Conservation (phyloP, 140 eudicot species). For the Anethum foeniculum region DNA sequence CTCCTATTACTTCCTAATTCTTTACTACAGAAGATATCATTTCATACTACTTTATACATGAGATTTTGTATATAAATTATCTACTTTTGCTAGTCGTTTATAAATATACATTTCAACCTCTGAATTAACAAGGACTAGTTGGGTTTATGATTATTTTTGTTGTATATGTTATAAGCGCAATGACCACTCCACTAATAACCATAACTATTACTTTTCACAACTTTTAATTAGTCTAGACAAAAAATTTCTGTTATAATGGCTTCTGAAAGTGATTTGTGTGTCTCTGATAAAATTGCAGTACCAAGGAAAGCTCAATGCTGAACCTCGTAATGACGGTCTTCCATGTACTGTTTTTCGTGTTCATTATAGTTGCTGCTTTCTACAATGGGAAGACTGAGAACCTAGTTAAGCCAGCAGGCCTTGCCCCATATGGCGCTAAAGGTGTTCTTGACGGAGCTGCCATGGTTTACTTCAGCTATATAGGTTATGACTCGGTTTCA, state of each 20-base stretch:
- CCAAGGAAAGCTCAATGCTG: slow-evolving; percentile 74
- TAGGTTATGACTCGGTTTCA: slow-evolving; percentile 86
- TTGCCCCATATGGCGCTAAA: slow-evolving; percentile 58
- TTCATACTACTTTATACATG: not conserved
- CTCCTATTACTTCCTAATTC: not conserved
- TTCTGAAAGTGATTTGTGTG: slow-evolving; percentile 27
- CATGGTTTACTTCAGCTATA: slow-evolving; percentile 78
- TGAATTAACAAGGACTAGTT: not conserved
- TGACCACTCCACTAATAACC: slow-evolving; percentile 7
- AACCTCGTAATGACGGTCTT: slow-evolving; percentile 61
- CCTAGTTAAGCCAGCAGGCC: slow-evolving; percentile 52
- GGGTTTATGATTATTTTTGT: not conserved
- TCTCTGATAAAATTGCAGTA: slow-evolving; percentile 41
- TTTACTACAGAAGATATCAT: not conserved
- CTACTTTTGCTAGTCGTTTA: not conserved
- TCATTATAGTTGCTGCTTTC: slow-evolving; percentile 57
- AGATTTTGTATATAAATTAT: no score
- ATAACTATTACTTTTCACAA: slow-evolving; percentile 13
- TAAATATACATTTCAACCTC: not conserved
- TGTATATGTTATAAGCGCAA: not conserved
- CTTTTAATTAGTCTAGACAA: slow-evolving; percentile 12
- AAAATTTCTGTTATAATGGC: slow-evolving; percentile 32
- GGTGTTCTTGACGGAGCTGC: slow-evolving; percentile 87
- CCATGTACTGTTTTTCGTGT: slow-evolving; percentile 64
- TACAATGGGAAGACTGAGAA: slow-evolving; percentile 51